Evolutionary conservation across 202 grass and related monocot genomes (phyloP).

Genomic region (Alloteropsis angusta): DNA sequence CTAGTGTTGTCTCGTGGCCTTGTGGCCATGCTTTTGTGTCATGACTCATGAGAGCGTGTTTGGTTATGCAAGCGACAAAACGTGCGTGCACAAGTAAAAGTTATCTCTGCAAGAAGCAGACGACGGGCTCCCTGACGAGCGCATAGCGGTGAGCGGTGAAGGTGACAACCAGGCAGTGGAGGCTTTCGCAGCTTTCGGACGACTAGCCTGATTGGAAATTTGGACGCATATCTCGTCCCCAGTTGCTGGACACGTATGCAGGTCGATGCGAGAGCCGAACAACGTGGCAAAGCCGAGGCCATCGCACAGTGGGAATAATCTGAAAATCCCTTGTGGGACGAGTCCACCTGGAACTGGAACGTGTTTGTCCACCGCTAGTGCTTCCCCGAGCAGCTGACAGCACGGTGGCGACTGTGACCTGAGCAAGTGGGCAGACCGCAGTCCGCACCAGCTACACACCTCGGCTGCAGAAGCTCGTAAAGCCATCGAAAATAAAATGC

Average conservation of each 20-base stretch:
- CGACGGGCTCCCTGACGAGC: neutral
- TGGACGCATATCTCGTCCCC: neutral
- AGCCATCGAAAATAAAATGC: no score
- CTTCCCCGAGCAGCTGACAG: no score
- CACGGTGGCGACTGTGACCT: no score
- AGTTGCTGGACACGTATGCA: neutral
- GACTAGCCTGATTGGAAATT: neutral
- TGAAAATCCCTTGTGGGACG: no score
- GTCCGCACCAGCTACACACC: no score
- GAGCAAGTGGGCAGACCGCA: no score
- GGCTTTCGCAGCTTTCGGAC: neutral
- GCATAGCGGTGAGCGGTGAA: neutral
- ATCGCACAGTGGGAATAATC: no score
- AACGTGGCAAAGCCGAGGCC: neutral
- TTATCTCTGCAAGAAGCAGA: neutral
- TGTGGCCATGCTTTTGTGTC: neutral
- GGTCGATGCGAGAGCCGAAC: neutral
- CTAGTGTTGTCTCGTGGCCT: neutral
- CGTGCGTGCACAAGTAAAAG: neutral
- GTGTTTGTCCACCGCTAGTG: neutral
- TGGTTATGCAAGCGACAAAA: neutral
- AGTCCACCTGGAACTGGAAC: neutral
- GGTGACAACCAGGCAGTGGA: neutral
- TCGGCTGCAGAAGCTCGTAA: no score
- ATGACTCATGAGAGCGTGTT: neutral